Percentiles rank a stretch among this genome's conserved stretches.
phyloP scores from a whole-genome alignment of 768 basidiomycete genomes.

The Amanita thiersii region DNA sequence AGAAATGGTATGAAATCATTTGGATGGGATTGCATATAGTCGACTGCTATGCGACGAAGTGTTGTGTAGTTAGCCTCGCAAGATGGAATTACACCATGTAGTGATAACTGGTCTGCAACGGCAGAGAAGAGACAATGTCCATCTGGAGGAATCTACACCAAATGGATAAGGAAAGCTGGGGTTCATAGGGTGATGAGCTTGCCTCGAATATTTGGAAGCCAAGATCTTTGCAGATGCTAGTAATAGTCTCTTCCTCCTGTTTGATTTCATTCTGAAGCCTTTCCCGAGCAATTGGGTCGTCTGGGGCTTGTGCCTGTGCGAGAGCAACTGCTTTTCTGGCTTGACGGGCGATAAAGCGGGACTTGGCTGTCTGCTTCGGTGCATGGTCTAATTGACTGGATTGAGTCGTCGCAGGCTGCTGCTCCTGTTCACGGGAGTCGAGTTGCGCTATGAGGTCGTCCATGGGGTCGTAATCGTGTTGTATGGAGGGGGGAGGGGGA shows the following conservation, averaged over 20 bases:
- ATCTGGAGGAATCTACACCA: conserved; percentile 78
- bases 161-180: conserved; percentile 2
- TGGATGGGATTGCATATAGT: conserved; percentile 74
- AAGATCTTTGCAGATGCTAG: conserved; percentile 54
- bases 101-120: conserved; percentile 80
- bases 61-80: conserved; percentile 49
- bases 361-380: conserved; percentile 50
- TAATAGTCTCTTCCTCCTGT: conserved; percentile 61
- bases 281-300: conserved; percentile 53
- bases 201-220: background rate
- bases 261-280: conserved; percentile 55
- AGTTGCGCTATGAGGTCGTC: conserved; percentile 74
- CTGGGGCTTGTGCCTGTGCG: conserved; percentile 41
- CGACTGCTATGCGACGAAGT: conserved; percentile 63
- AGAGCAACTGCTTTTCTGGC: conserved; percentile 65
- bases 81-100: conserved; percentile 60
- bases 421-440: conserved; percentile 48
- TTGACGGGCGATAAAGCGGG: conserved; percentile 66
- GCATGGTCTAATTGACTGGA: conserved; percentile 27
- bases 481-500: conserved; percentile 19
- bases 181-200: conserved; percentile 1
- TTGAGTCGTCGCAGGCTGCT: conserved; percentile 39
- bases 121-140: conserved; percentile 96
- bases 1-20: conserved; percentile 94
- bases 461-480: conserved; percentile 50